Evolutionary conservation across 495 filamentous ascomycete genomes (phyloP).

Genomic region (Aspergillus biplanus): DNA sequence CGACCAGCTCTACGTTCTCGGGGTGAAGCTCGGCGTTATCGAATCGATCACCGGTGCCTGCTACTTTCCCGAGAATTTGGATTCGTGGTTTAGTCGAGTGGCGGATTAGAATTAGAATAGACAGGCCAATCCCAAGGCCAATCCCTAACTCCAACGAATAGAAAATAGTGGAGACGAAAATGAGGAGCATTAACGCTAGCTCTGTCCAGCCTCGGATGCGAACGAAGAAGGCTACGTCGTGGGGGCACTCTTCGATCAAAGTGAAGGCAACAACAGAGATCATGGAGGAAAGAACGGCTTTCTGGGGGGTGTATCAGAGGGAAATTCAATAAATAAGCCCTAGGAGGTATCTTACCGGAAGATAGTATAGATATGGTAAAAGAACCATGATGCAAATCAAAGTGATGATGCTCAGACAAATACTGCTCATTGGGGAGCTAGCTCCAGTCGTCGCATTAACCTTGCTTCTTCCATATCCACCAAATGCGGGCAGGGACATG

Average conservation of each 20-base stretch:
- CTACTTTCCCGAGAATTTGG: slow-evolving; percentile 91
- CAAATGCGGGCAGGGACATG: slow-evolving; percentile 89
- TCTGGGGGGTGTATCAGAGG: slow-evolving; percentile 52
- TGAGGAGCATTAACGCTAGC: slow-evolving; percentile 82
- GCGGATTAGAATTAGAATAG: slow-evolving; percentile 84
- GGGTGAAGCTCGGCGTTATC: slow-evolving; percentile 86
- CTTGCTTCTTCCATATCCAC: slow-evolving; percentile 94
- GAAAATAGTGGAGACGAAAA: slow-evolving; percentile 91
- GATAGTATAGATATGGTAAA: slow-evolving; percentile 89
- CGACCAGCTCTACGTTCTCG: slow-evolving; percentile 79
- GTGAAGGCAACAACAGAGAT: slow-evolving; percentile 95
- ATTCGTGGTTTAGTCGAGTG: slow-evolving; percentile 91
- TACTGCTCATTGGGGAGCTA: slow-evolving; percentile 86
- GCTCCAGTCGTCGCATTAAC: slow-evolving; percentile 92
- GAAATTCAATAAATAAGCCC: neutral
- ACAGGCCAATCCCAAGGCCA: slow-evolving; percentile 85
- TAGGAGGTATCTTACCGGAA: slow-evolving; percentile 68
- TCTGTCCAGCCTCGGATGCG: slow-evolving; percentile 84
- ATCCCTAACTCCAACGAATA: slow-evolving; percentile 86
- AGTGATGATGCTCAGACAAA: slow-evolving; percentile 82
- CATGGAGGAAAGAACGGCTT: slow-evolving; percentile 91
- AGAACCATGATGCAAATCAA: slow-evolving; percentile 78
- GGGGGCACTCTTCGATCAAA: slow-evolving; percentile 91
- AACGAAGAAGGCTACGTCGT: slow-evolving; percentile 89
- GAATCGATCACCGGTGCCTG: slow-evolving; percentile 74